Evolutionary conservation across 805 yeast genomes (phyloP), one percentile per base, ranked within the genome.

Genomic region (Teunomyces funiuensis): DNA sequence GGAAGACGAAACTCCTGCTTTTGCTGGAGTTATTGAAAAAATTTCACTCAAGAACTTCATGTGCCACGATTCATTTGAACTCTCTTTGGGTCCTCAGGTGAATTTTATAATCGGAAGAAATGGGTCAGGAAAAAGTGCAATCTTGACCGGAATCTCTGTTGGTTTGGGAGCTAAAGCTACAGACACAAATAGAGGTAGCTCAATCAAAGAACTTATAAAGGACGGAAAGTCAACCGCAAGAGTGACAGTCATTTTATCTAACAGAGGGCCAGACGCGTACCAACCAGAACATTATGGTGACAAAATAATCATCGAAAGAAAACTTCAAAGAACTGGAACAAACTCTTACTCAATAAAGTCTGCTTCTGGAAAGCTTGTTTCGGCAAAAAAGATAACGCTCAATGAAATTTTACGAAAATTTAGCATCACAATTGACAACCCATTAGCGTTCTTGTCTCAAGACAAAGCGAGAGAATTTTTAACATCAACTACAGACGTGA

Each of bases 401-500:
- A 88, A 80, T 49, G 76, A 75, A 4, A 82, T 93, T 2, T 63
- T 89, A 36, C 81, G 78, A 49, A 77, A 74, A 47, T 88, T 83
- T 56, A 81, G 84, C 33, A 82, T 91, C 31, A 82, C 87, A 5
- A 83, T 93, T 18, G 90, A 82, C 52, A 93, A 93, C 52, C 97
- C 97, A 5, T 79, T 93, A 77, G 86, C 96, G 2, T 86, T 93
- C 54, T 70, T 93, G 37, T 88, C 96, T 1, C 99, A 93, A 60
- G 97, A 93, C 52, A 86, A 83, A 45, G 98, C 99, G 2, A 79
- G 96, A 50, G 85, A 90, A 11, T 93, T 93, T 57, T 66, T 93
- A 47, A 85, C 95, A 0, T 79, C 83, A 23, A 80, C 93, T 4
- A 74, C 87, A 4, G 85, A 87, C 44, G 72, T 71, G 26, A 83